Percentiles rank a stretch among this genome's conserved stretches.
phyloP scores from a whole-genome alignment of 1,284 basidiomycete genomes.

The Sporisorium exsertum region DNA sequence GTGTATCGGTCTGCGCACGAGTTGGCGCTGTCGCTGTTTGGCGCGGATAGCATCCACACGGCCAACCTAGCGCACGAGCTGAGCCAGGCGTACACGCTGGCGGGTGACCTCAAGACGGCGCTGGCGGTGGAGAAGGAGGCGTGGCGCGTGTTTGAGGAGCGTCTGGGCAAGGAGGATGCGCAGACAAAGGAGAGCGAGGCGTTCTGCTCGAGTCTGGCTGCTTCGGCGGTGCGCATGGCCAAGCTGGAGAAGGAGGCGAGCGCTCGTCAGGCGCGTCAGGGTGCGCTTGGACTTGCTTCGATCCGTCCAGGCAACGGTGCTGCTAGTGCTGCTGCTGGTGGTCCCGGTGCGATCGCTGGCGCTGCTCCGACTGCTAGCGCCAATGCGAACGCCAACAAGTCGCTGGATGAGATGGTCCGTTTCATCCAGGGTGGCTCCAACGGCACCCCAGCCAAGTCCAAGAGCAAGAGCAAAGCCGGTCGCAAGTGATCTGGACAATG shows the following conservation, averaged over 20 bases:
- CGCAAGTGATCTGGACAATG: conserved; percentile 23
- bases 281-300: conserved; percentile 19
- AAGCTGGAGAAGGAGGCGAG: conserved; percentile 61
- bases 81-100: conserved; percentile 64
- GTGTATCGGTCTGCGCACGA: conserved; percentile 62
- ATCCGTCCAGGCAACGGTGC: conserved; percentile 17
- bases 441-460: conserved; percentile 34
- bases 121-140: conserved; percentile 65
- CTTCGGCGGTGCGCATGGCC: conserved; percentile 64
- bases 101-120: conserved; percentile 65
- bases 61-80: conserved; percentile 67
- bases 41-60: conserved; percentile 65
- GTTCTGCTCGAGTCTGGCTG: conserved; percentile 64
- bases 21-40: conserved; percentile 58
- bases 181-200: conserved; percentile 65
- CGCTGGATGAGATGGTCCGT: conserved; percentile 63
- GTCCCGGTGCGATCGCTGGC: conserved; percentile 9
- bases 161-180: conserved; percentile 66
- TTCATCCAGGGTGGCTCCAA: conserved; percentile 61
- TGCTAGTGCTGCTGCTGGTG: conserved; percentile 14
- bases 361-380: conserved; percentile 1
- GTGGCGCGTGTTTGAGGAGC: conserved; percentile 61
- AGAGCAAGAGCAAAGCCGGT: conserved; percentile 39
- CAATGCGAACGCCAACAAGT: conserved; percentile 29
- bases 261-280: conserved; percentile 34